Base-by-base conservation (phyloP, 495 filamentous ascomycete species). In the Schizothecium vesticola region DNA sequence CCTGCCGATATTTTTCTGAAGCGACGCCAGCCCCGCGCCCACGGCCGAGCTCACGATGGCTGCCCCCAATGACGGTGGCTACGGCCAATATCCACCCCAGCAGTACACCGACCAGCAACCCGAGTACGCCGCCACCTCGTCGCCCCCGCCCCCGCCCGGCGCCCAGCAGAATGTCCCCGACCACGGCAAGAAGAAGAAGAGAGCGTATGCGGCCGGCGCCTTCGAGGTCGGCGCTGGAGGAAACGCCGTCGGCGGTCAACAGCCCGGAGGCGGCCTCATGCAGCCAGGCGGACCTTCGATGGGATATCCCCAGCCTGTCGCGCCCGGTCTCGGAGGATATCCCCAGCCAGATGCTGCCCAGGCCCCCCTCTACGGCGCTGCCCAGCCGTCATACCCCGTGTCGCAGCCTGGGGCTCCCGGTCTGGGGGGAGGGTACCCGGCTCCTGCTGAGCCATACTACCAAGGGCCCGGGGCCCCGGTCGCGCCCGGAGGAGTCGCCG, bases 161-260 rank as follows among this genome's bases (percentile, higher is more conserved):
- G 69, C 29, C 31, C 83, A 86, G 59, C 82, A 62, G 19, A n/a
- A n/a, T n/a, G 67, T 80, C 33, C 73, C 74, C 64, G 88, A 85
- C 29, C 80, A 85, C 68, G 78, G 87, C 72, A 84, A 87, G 82
- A 82, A 89, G 78, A 97, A 93, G 85, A 96, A 97, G 84, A 85
- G 93, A 78, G 88, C 90, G 56, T 99, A 99, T 82, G 95, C 96
- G 25, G 92, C 92, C 26, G 90, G 93, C 76, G 94, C 94, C 7
- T 99, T 94, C 77, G 96, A 97, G 12, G 93, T 98, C 74, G 94
- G 91, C 33, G 86, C 86, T 31, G 95, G 95, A 71, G 91, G 90
- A 73, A 99, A 99, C 87, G 88, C 92, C 74, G 79, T 86, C 79
- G 81, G 72, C 70, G 80, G 73, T 73, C 81, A 78, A 77, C 63